Evolutionary conservation across 805 yeast species (phyloP), one percentile per base, ranked within the genome.

Genomic region (Yarrowia deformans): DNA sequence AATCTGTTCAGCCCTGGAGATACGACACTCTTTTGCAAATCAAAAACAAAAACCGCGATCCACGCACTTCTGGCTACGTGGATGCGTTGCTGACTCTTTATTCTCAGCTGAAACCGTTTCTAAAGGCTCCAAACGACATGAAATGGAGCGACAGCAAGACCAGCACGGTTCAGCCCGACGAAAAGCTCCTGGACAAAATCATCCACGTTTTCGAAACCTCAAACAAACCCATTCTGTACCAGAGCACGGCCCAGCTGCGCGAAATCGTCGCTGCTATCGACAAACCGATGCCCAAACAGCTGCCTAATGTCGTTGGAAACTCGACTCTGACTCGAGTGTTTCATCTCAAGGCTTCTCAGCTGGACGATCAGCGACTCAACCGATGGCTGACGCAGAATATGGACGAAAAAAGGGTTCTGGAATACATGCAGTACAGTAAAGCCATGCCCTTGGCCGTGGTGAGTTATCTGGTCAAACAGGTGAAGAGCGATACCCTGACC

Each of bases 41-140:
- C 54, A 67, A 56, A 18, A 50, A 67, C 54, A 43, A 67, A n/a
- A 43, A 67, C 67, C 43, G 67, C 5, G 67, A 67, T 35, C 50
- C 45, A 1, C 49, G 69, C 12, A 52, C 67, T 6, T 35, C 66
- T 1, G 39, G 67, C 0, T 18, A 35, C 54, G 35, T 67, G 8
- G 67, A 67, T n/a, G 49, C 67, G 34, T 37, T 61, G 3, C 55
- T 61, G 18, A 46, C 29, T 18, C 37, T 61, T 12, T 61, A 46
- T n/a, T 46, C 67, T 10, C 67, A 48, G 18, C 46, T 61, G 12
- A 61, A 48, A 10, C 67, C 67, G 32, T 32, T 29, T 29, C 40
- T 58, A 3, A 46, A 39, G n/a, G 46, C 61, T 3, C 61, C 61
- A 19, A 16, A 14, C 4, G 61, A 55, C 46, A 55, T 55, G 61